Evolutionary conservation across 176 grass and related monocot genomes (phyloP), one percentile per base, ranked within the genome.

Genomic region (Musa beccarii): DNA sequence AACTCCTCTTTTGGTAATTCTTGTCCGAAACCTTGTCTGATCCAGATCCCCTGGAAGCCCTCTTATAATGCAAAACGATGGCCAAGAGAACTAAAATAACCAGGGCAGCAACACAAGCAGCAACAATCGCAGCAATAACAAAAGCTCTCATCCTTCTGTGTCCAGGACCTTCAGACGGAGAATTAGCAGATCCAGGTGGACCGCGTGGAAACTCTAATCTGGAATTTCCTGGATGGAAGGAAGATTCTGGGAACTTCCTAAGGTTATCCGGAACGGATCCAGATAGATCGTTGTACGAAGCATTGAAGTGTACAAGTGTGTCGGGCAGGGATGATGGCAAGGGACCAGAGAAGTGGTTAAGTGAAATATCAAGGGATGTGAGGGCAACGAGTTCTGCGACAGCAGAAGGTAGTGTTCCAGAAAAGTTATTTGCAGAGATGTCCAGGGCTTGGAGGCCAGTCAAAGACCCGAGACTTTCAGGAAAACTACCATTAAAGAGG

Each of bases 211-310:
- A 80, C 22, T 87, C 88, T 79, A 99, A 75, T 59, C 86, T 94
- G 17, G 91, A 81, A 83, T 99, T 99, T 52, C 96, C 96, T 19
- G 96, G 96, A 72, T 99, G 96, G 91, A 99, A 99, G 59, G 91
- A 91, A 81, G 96, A 99, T 68, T 95, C 91, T 52, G 96, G 88
- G 75, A 99, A 99, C 81, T 85, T 95, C 77, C 91, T 87, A 76
- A 99, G 83, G 68, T 95, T 99, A 68, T 87, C 68, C 21, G 96
- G 91, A 50, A 99, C 91, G 20, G 91, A 75, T 80, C 96, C 96
- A 68, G 96, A 99, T 66, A 99, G 71, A 73, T 95, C 91, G 61
- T 99, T 99, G 49, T 95, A 99, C 17, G 96, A 99, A 1, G 76
- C 88, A 76, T 99, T 99, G 76, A 99, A 93, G 69, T 76, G 84